Conservation (phyloP, 73 alveolate genomes). For the Symbiodinium pilosum region DNA sequence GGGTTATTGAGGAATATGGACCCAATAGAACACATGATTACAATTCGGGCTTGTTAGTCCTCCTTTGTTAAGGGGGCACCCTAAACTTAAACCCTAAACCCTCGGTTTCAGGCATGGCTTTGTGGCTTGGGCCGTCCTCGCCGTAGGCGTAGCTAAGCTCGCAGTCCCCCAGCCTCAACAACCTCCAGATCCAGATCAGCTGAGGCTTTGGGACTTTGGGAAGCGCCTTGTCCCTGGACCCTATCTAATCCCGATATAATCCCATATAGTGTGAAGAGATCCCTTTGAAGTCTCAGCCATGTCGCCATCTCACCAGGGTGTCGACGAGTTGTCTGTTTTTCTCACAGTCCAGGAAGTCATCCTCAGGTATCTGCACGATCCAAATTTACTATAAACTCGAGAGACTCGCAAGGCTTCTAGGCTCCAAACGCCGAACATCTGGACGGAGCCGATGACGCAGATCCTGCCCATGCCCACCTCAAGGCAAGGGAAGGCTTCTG, state of each 20-base stretch:
- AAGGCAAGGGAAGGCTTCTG: too few relatives aligned
- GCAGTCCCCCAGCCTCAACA: conserved; percentile 56
- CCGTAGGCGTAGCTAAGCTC: conserved; percentile 85
- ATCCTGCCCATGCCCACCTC: conserved; percentile 84
- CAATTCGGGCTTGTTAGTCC: background rate
- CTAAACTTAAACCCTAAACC: background rate
- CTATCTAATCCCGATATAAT: too few relatives aligned
- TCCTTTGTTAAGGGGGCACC: background rate
- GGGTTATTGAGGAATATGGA: too few relatives aligned
- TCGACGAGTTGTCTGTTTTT: conserved; percentile 84
- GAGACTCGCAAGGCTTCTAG: background rate
- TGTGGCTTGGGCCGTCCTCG: too few relatives aligned
- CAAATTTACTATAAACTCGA: too few relatives aligned
- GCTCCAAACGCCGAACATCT: conserved; percentile 55
- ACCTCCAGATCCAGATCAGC: conserved; percentile 22
- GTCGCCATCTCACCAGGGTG: conserved; percentile 73
- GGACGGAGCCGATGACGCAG: conserved; percentile 93
- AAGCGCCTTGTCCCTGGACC: too few relatives aligned
- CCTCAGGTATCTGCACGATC: background rate
- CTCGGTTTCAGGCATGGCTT: background rate
- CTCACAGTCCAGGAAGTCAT: conserved; percentile 85
- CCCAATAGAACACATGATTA: background rate
- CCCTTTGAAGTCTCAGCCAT: background rate
- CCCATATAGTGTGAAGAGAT: background rate
- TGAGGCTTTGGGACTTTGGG: background rate